phyloP scores from a whole-genome alignment of 495 filamentous ascomycete species.

The Xylaria bambusicola region DNA sequence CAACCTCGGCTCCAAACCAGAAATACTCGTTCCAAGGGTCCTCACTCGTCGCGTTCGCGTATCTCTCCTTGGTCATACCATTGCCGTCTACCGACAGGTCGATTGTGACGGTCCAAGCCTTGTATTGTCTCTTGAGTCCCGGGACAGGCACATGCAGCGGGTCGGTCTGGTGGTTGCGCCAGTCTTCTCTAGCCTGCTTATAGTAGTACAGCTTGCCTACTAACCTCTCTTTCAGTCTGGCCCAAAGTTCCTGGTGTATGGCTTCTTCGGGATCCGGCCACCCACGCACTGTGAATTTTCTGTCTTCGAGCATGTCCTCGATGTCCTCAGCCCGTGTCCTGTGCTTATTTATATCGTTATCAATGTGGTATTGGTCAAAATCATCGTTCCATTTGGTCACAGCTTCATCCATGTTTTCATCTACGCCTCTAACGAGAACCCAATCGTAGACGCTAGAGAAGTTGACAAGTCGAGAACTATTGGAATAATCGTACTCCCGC shows the following conservation, averaged over 20 bases:
- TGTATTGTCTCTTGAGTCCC: conserved; percentile 11
- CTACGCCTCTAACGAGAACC: not conserved
- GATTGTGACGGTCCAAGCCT: conserved; percentile 18
- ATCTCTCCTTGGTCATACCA: conserved; percentile 16
- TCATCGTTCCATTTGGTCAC: not conserved
- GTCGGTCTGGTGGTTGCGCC: conserved; percentile 7
- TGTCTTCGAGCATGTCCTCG: not conserved
- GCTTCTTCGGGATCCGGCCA: not conserved
- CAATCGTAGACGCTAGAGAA: not conserved
- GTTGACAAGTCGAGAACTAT: not conserved
- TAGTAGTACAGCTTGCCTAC: not conserved
- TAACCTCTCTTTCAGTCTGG: not conserved
- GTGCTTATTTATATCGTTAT: not conserved
- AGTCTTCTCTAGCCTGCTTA: conserved; percentile 8
- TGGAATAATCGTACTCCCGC: not conserved
- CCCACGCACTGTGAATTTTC: not conserved
- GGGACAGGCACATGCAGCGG: conserved; percentile 12
- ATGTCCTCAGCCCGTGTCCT: not conserved
- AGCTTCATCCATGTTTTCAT: not conserved
- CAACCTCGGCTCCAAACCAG: conserved; percentile 27
- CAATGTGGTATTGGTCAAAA: not conserved
- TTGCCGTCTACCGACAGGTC: conserved; percentile 21
- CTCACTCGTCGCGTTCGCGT: not conserved
- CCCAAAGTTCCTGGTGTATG: not conserved
- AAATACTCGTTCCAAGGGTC: conserved; percentile 10